Evolutionary conservation across 2,329 filamentous ascomycete genomes (phyloP), one percentile per base, ranked within the genome.

Genomic region (Elsinoe arachidis): DNA sequence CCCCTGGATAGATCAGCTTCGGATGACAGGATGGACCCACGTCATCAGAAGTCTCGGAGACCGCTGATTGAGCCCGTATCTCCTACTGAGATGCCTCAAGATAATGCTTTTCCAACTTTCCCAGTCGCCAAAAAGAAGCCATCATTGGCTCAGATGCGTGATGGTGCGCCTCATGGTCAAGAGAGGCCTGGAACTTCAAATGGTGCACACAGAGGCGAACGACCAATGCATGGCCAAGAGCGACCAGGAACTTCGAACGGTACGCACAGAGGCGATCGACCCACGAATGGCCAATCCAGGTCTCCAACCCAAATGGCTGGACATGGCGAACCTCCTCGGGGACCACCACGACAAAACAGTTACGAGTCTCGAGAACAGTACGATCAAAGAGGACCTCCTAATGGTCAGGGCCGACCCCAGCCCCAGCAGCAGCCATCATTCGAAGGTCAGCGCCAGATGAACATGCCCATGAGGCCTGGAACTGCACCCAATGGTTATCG

Each of bases 41-140:
- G 38, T n/a, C 52, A 55, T 15, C 55, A 52, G 9, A 46, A 53
- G 39, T 43, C 19, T 2, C 57, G 58, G 5, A 66, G 61, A 52
- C 63, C 68, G 56, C 63, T 70, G 47, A 61, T 64, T 11, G 63
- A 66, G 17, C 58, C 62, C 5, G 54, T 55, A 15, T 65, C 65
- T 7, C 69, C 68, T 1, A 63, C 66, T 21, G 60, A 62, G 1
- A 34, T 69, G 21, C 60, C 67, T 7, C 68, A 67, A 53, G 76
- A 79, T 63, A 79, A 75, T 60, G 74, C 76, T 0, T 79, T 79
- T 56, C 76, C 76, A 5, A 67, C 69, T 0, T 78, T 78, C 61
- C 73, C 73, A 12, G 64, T 65, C 19, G 62, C 66, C 52, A 64
- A 68, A 38, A 58, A 66, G 62, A 63, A 68, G 64, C 58, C 63